These are phyloP conservation scores for Avicennia marina DNA, from an alignment of 257 asterid genomes.

Conservation along the genomic window DNA sequence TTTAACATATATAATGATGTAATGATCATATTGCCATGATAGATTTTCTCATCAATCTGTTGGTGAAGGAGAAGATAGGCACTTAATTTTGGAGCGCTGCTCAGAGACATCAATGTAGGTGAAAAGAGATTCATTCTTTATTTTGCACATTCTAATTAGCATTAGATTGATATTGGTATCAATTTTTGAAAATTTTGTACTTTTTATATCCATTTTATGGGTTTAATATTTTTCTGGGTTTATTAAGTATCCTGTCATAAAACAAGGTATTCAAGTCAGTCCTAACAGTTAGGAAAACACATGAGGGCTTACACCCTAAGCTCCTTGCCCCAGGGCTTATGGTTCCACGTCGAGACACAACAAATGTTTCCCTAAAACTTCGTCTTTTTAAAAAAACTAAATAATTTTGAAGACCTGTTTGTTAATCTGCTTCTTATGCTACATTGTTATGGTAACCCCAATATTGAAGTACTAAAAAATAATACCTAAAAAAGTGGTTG, in stretches of 20 bases:
- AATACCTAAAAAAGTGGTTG: no score
- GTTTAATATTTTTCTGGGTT: not conserved
- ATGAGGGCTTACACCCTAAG: no score
- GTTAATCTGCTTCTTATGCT: no score
- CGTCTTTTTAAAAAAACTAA: no score
- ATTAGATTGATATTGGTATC: not conserved
- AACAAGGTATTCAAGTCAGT: not conserved
- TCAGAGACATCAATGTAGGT: slow-evolving; percentile 77
- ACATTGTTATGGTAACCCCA: no score
- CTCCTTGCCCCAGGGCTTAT: no score
- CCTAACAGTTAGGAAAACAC: not conserved
- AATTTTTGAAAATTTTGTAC: not conserved
- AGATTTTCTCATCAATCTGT: slow-evolving; percentile 91
- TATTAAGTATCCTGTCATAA: not conserved
- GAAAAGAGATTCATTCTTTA: slow-evolving; percentile 19
- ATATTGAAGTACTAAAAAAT: no score
- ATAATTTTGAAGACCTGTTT: no score
- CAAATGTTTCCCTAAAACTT: no score
- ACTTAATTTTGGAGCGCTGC: slow-evolving; percentile 76
- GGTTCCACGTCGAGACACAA: no score
- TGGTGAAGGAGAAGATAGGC: slow-evolving; percentile 89
- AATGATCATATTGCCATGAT: slow-evolving; percentile 22
- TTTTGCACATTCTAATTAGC: not conserved
- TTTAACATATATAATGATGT: slow-evolving; percentile 10
- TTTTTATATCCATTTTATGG: not conserved